Evolutionary conservation across 2,329 filamentous ascomycete species (phyloP), one percentile per base, ranked within the genome.

Genomic region (Dryadomyces quercus-mongolicae): DNA sequence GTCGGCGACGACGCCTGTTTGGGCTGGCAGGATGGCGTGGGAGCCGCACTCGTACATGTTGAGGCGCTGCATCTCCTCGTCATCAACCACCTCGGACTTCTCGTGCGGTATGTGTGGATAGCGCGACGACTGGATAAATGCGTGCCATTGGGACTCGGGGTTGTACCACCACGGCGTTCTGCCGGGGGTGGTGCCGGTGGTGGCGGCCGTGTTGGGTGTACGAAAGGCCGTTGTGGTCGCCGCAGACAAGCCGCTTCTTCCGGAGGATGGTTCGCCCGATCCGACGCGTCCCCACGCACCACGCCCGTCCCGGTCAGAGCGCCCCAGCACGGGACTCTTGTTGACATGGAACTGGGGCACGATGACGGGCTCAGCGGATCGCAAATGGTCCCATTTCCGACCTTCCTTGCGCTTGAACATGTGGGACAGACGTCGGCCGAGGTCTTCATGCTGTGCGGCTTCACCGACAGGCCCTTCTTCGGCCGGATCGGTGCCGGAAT

Each of bases 361-460:
- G 58, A 82, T 80, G 58, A 82, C 77, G 4, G 79, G 78, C 56
- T 82, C 78, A 38, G 75, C 71, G 2, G 76, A 75, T 52, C 79
- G 75, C 52, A 82, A 64, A 61, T 82, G 77, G 60, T 82, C 79
- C 78, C 78, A 82, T 64, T 65, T 72, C 54, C 70, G 64, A 34
- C 68, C 73, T 47, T 76, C 71, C 59, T 76, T 73, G 58, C 65
- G 67, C 54, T 61, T 68, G 52, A 80, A 70, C 21, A 79, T 65
- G 52, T 70, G 69, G 52, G 74, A 72, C 20, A 80, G 65, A 2
- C 56, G 59, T 10, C 49, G 45, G 10, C 48, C 18, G 18, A 25
- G 25, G 25, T 44, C 25, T 7, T 12, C 31, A 2, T n/a, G 40
- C 9, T 34, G 21, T 20, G 15, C 36, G 20, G 20, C 8, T 21